Base-by-base conservation (phyloP, 371 early-diverging fungal genomes). In the Vavraia culicis region DNA sequence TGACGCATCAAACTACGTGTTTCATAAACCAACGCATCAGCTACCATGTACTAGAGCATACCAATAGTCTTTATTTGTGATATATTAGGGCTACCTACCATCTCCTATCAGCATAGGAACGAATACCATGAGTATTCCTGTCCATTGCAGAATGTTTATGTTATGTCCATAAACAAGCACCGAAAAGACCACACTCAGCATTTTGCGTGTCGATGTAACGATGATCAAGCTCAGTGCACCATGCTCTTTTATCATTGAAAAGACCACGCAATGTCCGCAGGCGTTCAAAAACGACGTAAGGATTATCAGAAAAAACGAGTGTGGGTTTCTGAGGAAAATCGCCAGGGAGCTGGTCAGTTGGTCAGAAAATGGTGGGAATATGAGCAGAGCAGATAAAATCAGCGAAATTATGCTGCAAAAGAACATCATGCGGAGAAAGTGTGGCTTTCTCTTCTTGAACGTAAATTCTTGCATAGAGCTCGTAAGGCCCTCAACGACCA, bases 391-490 rank as follows among this genome's bases (percentile, higher is more conserved):
- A 1, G 71, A 54, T 74, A 84, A 80, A 37, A 71, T 15, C 0
- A 78, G 71, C 31, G 82, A 76, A 61, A 81, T 74, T 13, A 80
- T 59, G 68, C 89, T 90, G 86, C 88, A 85, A 62, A 74, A 83
- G 62, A 82, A 80, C 91, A 94, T 91, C 88, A 94, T 87, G 36
- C 83, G 80, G 48, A 80, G 77, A 3, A 88, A 84, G 0, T 78
- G 73, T 8, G 67, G 54, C 31, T 74, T 72, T 69, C 74, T 79
- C 13, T 74, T 71, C 32, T 73, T 72, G 65, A 88, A 85, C 31
- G 88, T 77, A 48, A 81, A 78, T 67, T 94, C 95, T 70, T 91
- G 91, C 0, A 83, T 79, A n/a, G 85, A 79, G 72, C 87, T 90
- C n/a, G 82, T 83, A 19, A 82, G 67, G 18, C 95, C 95, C 67